Evolutionary conservation across 2,329 filamentous ascomycete genomes (phyloP), one percentile per base, ranked within the genome.

Genomic region (Corinectria fuckeliana): DNA sequence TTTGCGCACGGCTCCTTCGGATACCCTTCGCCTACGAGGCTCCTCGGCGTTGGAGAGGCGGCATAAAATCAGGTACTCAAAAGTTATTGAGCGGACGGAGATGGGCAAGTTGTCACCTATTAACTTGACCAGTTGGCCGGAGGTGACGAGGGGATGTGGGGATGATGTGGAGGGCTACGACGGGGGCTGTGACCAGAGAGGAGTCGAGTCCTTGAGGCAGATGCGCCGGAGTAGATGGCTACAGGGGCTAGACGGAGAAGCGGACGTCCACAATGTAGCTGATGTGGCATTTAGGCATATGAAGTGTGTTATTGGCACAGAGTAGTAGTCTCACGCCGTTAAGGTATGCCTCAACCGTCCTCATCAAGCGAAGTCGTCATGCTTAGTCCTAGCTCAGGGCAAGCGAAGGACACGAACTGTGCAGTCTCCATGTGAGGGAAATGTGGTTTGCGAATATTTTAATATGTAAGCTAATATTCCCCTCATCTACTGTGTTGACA

Each of bases 21-120:
- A 68, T 64, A 63, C 65, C 58, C 53, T 38, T 60, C 42, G 57
- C 63, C 65, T 65, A 62, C 58, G 53, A 61, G 66, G 64, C 63
- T 68, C 57, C 41, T 61, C 60, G 68, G 68, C 68, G 66, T 70
- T 70, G 63, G 66, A 66, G 66, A 62, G 65, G 65, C 54, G 61
- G 61, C 60, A 67, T 58, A 65, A 66, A 62, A 64, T 61, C 54
- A 57, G 58, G 56, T 50, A 54, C 54, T 60, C 49, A 65, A 69
- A 66, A 69, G 62, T 69, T 69, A 68, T 65, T 52, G 58, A 60
- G 57, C 62, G 66, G 58, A 58, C 59, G 64, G 57, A 58, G 53
- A 56, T 54, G 56, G 57, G 57, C 42, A 56, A 58, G 60, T 62
- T 64, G 51, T 60, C 64, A 61, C 52, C 56, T 58, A 56, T 41